Conservation (phyloP, 1,284 basidiomycete genomes). For the Ganoderma meredithae region DNA sequence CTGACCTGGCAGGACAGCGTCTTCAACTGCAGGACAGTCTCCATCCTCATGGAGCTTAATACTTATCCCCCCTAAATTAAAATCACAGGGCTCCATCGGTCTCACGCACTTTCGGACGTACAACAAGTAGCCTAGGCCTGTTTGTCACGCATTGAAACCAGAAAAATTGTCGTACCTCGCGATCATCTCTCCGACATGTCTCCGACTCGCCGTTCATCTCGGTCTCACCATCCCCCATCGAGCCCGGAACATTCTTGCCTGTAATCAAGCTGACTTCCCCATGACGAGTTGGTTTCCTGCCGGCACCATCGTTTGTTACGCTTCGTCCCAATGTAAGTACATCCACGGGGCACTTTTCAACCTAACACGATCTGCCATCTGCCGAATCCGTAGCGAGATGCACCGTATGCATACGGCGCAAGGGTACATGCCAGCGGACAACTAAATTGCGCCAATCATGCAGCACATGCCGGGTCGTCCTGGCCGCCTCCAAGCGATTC, state of each 20-base stretch:
- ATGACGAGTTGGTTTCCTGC: slow-evolving; percentile 19
- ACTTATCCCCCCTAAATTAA: slow-evolving; percentile 30
- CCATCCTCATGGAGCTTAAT: slow-evolving; percentile 18
- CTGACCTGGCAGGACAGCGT: not conserved
- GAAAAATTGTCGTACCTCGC: slow-evolving; percentile 23
- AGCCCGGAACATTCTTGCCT: slow-evolving; percentile 24
- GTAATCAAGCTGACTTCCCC: slow-evolving; percentile 18
- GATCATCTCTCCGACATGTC: slow-evolving; percentile 26
- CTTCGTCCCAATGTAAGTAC: not conserved
- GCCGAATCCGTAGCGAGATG: not conserved
- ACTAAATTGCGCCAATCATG: not conserved
- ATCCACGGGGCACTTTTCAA: not conserved
- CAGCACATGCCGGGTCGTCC: not conserved
- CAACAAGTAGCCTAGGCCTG: slow-evolving; percentile 21
- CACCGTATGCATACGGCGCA: not conserved
- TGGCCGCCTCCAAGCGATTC: not conserved
- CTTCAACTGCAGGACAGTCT: slow-evolving; percentile 10
- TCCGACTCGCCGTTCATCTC: slow-evolving; percentile 17
- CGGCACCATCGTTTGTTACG: not conserved
- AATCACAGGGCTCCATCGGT: slow-evolving; percentile 28
- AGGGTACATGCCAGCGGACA: not conserved
- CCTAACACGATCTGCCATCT: not conserved
- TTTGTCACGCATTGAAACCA: slow-evolving; percentile 23
- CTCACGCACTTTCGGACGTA: slow-evolving; percentile 26
- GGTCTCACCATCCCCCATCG: slow-evolving; percentile 28